Evolutionary conservation across 305 asterid species (phyloP).

Genomic region (Fraxinus sp.): DNA sequence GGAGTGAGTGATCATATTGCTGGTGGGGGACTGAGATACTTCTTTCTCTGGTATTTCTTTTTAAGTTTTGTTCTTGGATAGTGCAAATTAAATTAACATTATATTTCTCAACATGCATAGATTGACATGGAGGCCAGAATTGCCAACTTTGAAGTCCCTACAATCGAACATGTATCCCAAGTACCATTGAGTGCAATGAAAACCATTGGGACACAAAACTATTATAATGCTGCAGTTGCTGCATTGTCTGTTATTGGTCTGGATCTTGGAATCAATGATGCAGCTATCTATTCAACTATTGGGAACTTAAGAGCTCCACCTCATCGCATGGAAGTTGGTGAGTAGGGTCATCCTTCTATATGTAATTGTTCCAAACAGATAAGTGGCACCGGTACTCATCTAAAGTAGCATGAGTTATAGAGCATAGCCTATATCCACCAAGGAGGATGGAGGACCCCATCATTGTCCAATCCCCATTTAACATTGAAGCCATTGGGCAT

Average conservation of each 20-base stretch:
- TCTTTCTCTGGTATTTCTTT: background rate
- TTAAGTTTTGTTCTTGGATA: background rate
- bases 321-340: slow-evolving; percentile 42
- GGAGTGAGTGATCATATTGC: background rate
- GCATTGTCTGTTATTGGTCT: slow-evolving; percentile 34
- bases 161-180: slow-evolving; percentile 20
- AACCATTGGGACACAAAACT: slow-evolving; percentile 39
- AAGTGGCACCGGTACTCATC: background rate
- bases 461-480: background rate
- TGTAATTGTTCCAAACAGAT: background rate
- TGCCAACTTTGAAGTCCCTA: slow-evolving; percentile 32
- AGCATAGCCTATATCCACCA: background rate
- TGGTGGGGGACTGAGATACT: background rate
- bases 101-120: slow-evolving; percentile 11
- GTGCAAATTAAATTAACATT: background rate
- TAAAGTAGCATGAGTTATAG: background rate
- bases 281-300: slow-evolving; percentile 27
- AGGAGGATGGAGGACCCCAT: background rate
- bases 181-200: slow-evolving; percentile 31
- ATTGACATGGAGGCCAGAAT: slow-evolving; percentile 33
- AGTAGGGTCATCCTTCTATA: background rate
- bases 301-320: slow-evolving; percentile 34
- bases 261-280: slow-evolving; percentile 32
- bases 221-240: slow-evolving; percentile 40
- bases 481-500: background rate